Evolutionary conservation across 1,284 basidiomycete genomes (phyloP).

Genomic region (Phellopilus nigrolimitatus): DNA sequence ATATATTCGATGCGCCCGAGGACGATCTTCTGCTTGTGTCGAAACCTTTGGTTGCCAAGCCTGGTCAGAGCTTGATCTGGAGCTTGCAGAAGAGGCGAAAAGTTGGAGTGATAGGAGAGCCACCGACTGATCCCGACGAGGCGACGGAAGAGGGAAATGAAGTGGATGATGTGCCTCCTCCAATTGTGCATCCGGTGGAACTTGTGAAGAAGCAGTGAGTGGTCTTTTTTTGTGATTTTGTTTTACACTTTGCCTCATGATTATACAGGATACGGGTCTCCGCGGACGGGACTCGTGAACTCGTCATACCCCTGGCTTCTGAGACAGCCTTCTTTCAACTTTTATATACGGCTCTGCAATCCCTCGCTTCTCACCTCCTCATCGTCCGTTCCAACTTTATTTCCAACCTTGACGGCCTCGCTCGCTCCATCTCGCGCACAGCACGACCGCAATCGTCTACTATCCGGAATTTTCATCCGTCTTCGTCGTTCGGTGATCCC

Average conservation of each 20-base stretch:
- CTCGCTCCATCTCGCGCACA: slow-evolving; percentile 52
- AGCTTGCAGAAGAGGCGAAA: slow-evolving; percentile 15
- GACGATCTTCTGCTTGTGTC: slow-evolving; percentile 18
- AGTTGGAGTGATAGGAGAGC: neutral
- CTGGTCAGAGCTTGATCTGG: slow-evolving; percentile 20
- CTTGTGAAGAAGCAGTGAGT: slow-evolving; percentile 17
- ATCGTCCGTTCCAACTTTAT: slow-evolving; percentile 63
- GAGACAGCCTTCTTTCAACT: slow-evolving; percentile 83
- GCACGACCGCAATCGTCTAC: slow-evolving; percentile 54
- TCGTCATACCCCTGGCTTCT: slow-evolving; percentile 78
- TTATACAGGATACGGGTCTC: slow-evolving; percentile 7
- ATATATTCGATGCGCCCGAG: neutral
- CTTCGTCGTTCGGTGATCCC: slow-evolving; percentile 43
- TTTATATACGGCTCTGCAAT: slow-evolving; percentile 66
- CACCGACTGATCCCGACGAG: neutral
- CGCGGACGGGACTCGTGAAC: slow-evolving; percentile 38
- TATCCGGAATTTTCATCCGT: slow-evolving; percentile 40
- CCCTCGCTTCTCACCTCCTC: slow-evolving; percentile 63
- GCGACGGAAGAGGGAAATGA: neutral
- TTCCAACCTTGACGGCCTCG: slow-evolving; percentile 55
- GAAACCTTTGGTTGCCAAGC: slow-evolving; percentile 13
- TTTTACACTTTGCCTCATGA: neutral
- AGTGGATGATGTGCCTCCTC: neutral
- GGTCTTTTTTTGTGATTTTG: neutral
- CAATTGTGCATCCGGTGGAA: slow-evolving; percentile 10